Percentiles rank a stretch among this genome's conserved stretches.
Evolutionary conservation across 192 early-diverging fungal species (phyloP).

Genomic region (Gonapodya sp.): DNA sequence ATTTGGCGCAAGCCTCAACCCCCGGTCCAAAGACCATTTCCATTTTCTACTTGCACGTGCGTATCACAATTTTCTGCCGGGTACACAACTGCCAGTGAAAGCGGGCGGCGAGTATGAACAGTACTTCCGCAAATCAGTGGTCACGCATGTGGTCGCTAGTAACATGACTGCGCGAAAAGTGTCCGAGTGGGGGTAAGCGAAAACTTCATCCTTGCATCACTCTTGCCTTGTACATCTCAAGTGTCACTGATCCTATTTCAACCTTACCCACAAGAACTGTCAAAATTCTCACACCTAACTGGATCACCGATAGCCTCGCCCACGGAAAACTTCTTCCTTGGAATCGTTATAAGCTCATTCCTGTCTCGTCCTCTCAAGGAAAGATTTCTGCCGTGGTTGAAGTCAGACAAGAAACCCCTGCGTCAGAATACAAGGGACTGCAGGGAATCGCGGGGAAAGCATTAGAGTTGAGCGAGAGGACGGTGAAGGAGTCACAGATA

Average conservation of each 20-base stretch:
- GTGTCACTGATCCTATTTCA: too few species aligned
- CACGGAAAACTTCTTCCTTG: conserved; percentile 52
- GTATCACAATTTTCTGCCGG: too few species aligned
- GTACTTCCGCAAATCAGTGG: neutral
- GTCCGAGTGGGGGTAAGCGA: neutral
- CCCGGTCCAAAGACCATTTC: too few species aligned
- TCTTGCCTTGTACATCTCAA: neutral
- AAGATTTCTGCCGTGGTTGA: neutral
- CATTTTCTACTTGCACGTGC: too few species aligned
- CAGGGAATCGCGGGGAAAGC: neutral
- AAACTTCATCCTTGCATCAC: too few species aligned
- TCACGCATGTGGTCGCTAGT: neutral
- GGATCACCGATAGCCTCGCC: conserved; percentile 65
- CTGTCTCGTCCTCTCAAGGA: neutral
- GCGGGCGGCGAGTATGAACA: neutral
- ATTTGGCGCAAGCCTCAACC: too few species aligned
- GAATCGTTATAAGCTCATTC: conserved; percentile 41
- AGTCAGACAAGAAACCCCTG: neutral
- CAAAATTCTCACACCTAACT: conserved; percentile 20
- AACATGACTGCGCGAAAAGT: conserved; percentile 2
- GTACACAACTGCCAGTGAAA: neutral
- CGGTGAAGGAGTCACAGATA: neutral
- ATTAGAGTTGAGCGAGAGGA: neutral
- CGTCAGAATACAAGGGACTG: neutral
- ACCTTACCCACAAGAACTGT: too few species aligned